phyloP scores from a whole-genome alignment of 2,329 filamentous ascomycete genomes.

The Hypomyces perniciosus region DNA sequence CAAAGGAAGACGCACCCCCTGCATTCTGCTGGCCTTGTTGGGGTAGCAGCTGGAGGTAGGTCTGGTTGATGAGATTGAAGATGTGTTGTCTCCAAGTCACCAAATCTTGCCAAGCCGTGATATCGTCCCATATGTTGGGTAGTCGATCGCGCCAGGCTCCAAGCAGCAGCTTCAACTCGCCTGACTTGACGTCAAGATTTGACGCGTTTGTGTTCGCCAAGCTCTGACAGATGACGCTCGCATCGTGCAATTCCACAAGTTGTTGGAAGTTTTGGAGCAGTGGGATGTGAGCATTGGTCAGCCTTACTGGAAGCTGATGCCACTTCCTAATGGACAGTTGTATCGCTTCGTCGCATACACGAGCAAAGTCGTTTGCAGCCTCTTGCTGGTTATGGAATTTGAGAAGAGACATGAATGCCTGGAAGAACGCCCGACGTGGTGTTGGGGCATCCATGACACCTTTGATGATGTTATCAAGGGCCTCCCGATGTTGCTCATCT shows the following conservation, averaged over 20 bases:
- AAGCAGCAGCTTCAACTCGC: slow-evolving; percentile 87
- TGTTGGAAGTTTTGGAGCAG: slow-evolving; percentile 97
- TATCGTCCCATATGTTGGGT: slow-evolving; percentile 98
- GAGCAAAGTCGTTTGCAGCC: slow-evolving; percentile 69
- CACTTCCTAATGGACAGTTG: slow-evolving; percentile 96
- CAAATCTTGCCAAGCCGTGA: slow-evolving; percentile 97
- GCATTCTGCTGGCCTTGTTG: slow-evolving; percentile 68
- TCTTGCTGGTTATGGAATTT: slow-evolving; percentile 92
- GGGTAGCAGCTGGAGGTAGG: slow-evolving; percentile 80
- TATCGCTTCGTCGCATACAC: slow-evolving; percentile 92
- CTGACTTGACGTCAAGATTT: slow-evolving; percentile 90
- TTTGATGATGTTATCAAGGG: slow-evolving; percentile 89
- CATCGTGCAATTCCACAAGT: slow-evolving; percentile 93
- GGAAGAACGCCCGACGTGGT: slow-evolving; percentile 90
- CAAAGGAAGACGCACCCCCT: slow-evolving; percentile 79
- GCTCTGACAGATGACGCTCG: slow-evolving; percentile 91
- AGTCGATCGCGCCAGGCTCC: slow-evolving; percentile 93
- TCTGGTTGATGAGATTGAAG: slow-evolving; percentile 92
- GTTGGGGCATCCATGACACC: slow-evolving; percentile 97
- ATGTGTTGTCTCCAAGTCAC: slow-evolving; percentile 99
- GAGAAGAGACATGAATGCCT: slow-evolving; percentile 93
- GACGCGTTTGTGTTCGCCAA: slow-evolving; percentile 73
- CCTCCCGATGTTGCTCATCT: slow-evolving; percentile 76
- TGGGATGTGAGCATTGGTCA: slow-evolving; percentile 93
- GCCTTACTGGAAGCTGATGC: slow-evolving; percentile 91